These are phyloP conservation scores for Penicillium polonicum DNA, from an alignment of 2,329 filamentous ascomycete genomes.

Conservation along the genomic window DNA sequence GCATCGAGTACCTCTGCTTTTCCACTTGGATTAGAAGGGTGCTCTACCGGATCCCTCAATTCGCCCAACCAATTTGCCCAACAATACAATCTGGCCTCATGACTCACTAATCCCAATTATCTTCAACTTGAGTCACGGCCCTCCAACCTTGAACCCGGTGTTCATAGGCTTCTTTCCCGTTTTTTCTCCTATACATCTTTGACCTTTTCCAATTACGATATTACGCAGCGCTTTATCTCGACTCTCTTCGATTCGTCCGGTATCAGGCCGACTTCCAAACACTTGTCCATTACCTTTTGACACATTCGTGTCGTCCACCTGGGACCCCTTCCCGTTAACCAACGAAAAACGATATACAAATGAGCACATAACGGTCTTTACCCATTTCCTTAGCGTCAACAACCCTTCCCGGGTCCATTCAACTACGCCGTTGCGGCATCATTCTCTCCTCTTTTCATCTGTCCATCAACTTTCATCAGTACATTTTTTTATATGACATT, in stretches of 20 bases:
- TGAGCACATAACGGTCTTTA: conserved; percentile 44
- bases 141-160: conserved; percentile 36
- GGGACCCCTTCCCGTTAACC: conserved; percentile 17
- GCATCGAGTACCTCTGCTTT: conserved; percentile 23
- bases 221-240: conserved; percentile 40
- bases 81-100: conserved; percentile 20
- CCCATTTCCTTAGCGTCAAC: conserved; percentile 35
- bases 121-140: conserved; percentile 33
- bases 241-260: conserved; percentile 11
- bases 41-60: conserved; percentile 24
- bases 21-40: conserved; percentile 25
- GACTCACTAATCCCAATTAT: conserved; percentile 28
- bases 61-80: background rate
- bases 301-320: conserved; percentile 13
- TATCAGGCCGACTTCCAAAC: conserved; percentile 12
- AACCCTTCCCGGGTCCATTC: conserved; percentile 25
- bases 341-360: conserved; percentile 39
- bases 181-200: conserved; percentile 28
- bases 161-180: conserved; percentile 34
- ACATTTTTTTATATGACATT: conserved; percentile 25
- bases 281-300: conserved; percentile 7
- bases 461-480: conserved; percentile 25
- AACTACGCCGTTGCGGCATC: conserved; percentile 29
- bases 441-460: conserved; percentile 25
- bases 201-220: conserved; percentile 36